phyloP scores from a whole-genome alignment of 179 eudicot species.

The Corrigiola litoralis region DNA sequence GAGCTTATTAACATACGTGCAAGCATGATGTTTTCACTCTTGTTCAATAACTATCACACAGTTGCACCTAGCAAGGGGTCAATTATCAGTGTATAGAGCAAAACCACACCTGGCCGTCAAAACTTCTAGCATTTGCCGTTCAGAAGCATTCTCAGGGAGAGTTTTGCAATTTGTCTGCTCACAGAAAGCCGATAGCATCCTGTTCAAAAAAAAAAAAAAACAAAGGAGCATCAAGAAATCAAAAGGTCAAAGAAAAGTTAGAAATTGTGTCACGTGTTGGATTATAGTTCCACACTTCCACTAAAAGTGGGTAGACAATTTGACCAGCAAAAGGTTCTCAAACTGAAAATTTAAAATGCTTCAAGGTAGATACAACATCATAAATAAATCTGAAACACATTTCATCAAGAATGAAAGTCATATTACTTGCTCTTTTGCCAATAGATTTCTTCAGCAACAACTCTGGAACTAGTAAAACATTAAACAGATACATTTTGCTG shows the following conservation, averaged over 20 bases:
- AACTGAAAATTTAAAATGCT: not conserved
- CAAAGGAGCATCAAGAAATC: not conserved
- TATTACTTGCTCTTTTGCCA: not conserved
- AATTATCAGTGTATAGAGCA: not conserved
- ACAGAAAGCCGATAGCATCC: slow-evolving; percentile 83
- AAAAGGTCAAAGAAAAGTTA: not conserved
- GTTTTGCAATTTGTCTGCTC: slow-evolving; percentile 82
- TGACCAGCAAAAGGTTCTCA: not conserved
- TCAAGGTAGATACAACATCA: too few species aligned
- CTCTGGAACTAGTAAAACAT: not conserved
- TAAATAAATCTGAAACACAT: not conserved
- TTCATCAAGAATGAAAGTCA: not conserved
- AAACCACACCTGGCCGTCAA: slow-evolving; percentile 77
- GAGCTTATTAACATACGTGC: too few species aligned
- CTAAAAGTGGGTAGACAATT: not conserved
- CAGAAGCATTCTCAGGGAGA: slow-evolving; percentile 61
- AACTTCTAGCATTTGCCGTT: slow-evolving; percentile 85
- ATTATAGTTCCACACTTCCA: too few species aligned
- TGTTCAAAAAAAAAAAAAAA: slow-evolving; percentile 32
- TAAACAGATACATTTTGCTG: too few species aligned
- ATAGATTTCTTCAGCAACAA: not conserved
- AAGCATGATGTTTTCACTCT: too few species aligned
- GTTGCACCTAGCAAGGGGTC: not conserved
- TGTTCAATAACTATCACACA: too few species aligned
- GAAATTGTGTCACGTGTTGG: too few species aligned